A percentile compares a stretch with the other conserved stretches of the same genome.
These are phyloP conservation scores for Neurospora intermedia DNA, from an alignment of 495 filamentous ascomycete species.

Conservation along the genomic window DNA sequence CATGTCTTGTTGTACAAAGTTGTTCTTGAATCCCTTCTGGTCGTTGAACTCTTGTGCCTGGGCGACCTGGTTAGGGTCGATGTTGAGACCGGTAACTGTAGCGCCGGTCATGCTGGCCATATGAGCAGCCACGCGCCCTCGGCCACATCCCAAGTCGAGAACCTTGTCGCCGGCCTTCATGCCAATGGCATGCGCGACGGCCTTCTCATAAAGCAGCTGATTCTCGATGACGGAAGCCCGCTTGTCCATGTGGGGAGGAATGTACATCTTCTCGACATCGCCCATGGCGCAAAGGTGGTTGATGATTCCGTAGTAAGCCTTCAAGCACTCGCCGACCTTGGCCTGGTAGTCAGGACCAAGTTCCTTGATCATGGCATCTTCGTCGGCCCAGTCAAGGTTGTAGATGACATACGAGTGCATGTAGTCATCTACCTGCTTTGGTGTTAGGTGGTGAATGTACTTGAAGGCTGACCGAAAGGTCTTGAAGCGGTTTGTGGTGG, in stretches of 20 bases:
- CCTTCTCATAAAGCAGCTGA: constrained; percentile 50
- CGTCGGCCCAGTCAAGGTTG: constrained; percentile 53
- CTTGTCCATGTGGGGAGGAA: constrained; percentile 51
- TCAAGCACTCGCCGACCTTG: constrained; percentile 48
- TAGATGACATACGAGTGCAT: constrained; percentile 59
- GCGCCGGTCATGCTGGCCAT: constrained; percentile 47
- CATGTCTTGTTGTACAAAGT: constrained; percentile 47
- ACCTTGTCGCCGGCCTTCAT: constrained; percentile 40
- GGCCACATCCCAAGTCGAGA: constrained; percentile 50
- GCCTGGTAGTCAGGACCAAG: constrained; percentile 50
- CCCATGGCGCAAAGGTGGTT: constrained; percentile 58
- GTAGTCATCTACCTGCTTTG: constrained; percentile 51
- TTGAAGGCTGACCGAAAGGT: constrained; percentile 46
- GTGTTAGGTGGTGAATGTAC: constrained; percentile 45
- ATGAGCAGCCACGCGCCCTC: constrained; percentile 51
- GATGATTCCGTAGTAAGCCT: constrained; percentile 51
- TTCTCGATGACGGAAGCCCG: constrained; percentile 42
- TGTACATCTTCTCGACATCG: constrained; percentile 61
- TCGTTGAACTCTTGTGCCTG: constrained; percentile 45
- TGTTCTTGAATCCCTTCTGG: constrained; percentile 38
- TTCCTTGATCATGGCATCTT: constrained; percentile 43
- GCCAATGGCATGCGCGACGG: constrained; percentile 43
- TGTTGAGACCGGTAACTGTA: constrained; percentile 49
- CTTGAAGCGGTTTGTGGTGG: constrained; percentile 43
- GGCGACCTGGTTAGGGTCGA: constrained; percentile 50